phyloP scores from a whole-genome alignment of 768 basidiomycete genomes.

The Rhizopogon rudus region DNA sequence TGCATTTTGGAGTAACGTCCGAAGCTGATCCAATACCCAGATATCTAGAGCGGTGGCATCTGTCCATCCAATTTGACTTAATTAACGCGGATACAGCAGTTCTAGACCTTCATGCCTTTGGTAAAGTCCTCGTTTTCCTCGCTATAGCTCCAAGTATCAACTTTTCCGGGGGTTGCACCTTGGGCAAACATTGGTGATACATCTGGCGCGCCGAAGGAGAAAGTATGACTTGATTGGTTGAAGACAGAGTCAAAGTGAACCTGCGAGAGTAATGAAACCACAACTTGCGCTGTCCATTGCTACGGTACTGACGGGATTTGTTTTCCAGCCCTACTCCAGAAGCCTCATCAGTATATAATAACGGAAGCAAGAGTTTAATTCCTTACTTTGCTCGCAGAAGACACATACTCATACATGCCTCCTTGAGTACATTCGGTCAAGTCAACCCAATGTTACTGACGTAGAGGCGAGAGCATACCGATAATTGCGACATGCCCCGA shows the following conservation, averaged over 20 bases:
- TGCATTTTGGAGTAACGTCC: constrained; percentile 56
- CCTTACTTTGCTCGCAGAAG: constrained; percentile 76
- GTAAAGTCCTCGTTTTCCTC: constrained; percentile 84
- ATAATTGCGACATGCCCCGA: constrained; percentile 90
- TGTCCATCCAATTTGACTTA: constrained; percentile 15
- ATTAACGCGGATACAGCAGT: background rate
- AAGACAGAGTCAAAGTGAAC: constrained; percentile 87
- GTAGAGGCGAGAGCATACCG: constrained; percentile 33
- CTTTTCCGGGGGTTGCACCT: constrained; percentile 64
- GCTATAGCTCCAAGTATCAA: constrained; percentile 71
- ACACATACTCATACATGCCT: constrained; percentile 90
- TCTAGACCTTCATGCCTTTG: constrained; percentile 44
- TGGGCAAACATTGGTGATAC: constrained; percentile 83
- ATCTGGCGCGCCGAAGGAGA: constrained; percentile 84
- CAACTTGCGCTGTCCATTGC: background rate
- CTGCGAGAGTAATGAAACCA: constrained; percentile 15
- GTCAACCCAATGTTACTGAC: background rate
- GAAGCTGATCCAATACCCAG: constrained; percentile 77
- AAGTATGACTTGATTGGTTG: constrained; percentile 74
- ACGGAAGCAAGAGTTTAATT: background rate
- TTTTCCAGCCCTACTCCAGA: constrained; percentile 68
- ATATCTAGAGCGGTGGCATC: constrained; percentile 74
- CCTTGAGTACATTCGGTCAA: constrained; percentile 30
- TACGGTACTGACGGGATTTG: constrained; percentile 56
- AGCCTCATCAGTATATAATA: background rate